phyloP scores from a whole-genome alignment of 163 green algal species.

The Scenedesmus sp. region DNA sequence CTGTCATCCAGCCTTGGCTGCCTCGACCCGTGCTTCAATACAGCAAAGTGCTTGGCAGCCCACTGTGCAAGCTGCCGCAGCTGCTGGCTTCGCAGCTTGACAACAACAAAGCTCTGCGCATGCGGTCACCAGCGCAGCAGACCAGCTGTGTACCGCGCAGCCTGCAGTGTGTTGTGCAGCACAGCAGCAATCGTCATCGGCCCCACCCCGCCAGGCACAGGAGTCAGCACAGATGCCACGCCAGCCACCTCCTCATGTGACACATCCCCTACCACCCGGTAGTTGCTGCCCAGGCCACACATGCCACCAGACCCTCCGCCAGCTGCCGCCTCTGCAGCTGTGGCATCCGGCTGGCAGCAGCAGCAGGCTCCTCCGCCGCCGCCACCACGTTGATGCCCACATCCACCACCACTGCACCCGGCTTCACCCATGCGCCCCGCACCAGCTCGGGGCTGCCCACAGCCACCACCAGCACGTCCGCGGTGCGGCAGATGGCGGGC shows the following conservation, averaged over 20 bases:
- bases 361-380: not conserved
- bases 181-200: conserved; percentile 99
- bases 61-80: not conserved
- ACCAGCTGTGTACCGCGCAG: conserved; percentile 54
- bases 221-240: conserved; percentile 65
- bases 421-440: conserved; percentile 90
- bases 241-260: conserved; percentile 63
- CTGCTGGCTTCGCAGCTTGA: not conserved
- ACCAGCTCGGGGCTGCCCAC: conserved; percentile 91
- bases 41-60: not conserved
- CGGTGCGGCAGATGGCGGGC: conserved; percentile 76
- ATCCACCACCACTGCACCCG: conserved; percentile 94
- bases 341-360: not conserved
- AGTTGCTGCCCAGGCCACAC: not conserved
- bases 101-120: not conserved
- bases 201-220: conserved; percentile 96
- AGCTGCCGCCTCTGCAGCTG: not conserved
- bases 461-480: conserved; percentile 89
- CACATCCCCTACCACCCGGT: conserved; percentile 71
- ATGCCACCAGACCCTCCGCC: not conserved
- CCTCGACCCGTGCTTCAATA: too few species aligned
- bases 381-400: conserved; percentile 95
- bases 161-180: conserved; percentile 90
- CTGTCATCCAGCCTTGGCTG: too few species aligned
- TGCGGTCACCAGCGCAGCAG: conserved; percentile 56